Percentiles rank a stretch among this genome's conserved stretches.
phyloP scores from a whole-genome alignment of 768 basidiomycete species.

The Lactarius tabidus region DNA sequence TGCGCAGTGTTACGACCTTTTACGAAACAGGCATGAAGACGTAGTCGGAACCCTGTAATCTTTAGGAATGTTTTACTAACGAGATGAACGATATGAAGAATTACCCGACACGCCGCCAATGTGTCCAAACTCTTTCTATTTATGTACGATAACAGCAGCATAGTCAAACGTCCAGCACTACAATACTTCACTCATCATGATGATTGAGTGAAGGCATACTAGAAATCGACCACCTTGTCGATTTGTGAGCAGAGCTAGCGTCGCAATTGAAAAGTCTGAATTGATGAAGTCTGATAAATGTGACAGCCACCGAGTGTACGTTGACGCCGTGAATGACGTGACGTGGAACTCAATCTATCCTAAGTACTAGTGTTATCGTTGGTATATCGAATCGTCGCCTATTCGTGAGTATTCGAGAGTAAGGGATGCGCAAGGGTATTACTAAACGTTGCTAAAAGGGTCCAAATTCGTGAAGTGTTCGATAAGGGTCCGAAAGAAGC shows the following conservation, averaged over 20 bases:
- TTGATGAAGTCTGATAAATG: background rate
- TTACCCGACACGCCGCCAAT: background rate
- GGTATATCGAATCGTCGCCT: background rate
- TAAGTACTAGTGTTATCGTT: background rate
- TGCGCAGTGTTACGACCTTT: background rate
- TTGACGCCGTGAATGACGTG: constrained; percentile 1
- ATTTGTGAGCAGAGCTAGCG: background rate
- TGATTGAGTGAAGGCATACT: background rate
- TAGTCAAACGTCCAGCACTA: no score
- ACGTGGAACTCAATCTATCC: background rate
- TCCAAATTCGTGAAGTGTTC: background rate
- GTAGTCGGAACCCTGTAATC: background rate
- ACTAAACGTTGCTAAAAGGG: background rate
- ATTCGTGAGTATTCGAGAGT: background rate
- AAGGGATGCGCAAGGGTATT: background rate
- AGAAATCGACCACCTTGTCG: background rate
- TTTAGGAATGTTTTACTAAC: background rate
- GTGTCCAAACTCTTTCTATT: background rate
- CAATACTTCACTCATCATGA: no score
- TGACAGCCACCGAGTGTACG: background rate
- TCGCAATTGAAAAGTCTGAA: no score
- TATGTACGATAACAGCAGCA: no score
- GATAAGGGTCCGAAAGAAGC: background rate
- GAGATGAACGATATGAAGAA: background rate
- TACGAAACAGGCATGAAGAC: background rate